phyloP scores from a whole-genome alignment of 2,329 filamentous ascomycete genomes.

The Pestalotiopsis sp. region DNA sequence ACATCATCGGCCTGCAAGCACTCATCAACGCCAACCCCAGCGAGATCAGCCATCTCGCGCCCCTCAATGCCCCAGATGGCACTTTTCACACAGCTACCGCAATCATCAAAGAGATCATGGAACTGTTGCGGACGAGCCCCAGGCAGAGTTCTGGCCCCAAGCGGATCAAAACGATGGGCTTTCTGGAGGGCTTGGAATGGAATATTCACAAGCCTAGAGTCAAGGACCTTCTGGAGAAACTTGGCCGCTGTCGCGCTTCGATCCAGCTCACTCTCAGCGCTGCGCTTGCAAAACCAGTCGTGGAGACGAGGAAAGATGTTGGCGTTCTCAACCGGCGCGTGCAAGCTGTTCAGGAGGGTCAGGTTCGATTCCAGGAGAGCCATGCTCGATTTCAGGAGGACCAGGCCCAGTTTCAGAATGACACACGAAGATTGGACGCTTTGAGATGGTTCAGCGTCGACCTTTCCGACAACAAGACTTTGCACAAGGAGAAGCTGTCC shows the following conservation, averaged over 20 bases:
- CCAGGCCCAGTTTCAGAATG: background rate
- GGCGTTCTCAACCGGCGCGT: background rate
- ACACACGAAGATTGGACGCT: background rate
- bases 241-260: background rate
- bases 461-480: background rate
- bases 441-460: background rate
- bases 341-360: background rate
- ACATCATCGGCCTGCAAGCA: background rate
- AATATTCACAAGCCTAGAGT: background rate
- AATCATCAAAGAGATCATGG: background rate
- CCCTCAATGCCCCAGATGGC: background rate
- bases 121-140: background rate
- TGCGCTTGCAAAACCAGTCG: background rate
- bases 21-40: background rate
- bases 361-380: background rate
- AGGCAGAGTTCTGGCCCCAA: background rate
- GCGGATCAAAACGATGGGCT: background rate
- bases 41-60: background rate
- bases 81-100: background rate
- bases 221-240: background rate
- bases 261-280: background rate
- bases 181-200: background rate
- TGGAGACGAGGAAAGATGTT: background rate
- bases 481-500: constrained; percentile 2
- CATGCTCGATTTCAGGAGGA: background rate